phyloP scores from a whole-genome alignment of 306 rosid genomes.

The Prinsepia uniflora region DNA sequence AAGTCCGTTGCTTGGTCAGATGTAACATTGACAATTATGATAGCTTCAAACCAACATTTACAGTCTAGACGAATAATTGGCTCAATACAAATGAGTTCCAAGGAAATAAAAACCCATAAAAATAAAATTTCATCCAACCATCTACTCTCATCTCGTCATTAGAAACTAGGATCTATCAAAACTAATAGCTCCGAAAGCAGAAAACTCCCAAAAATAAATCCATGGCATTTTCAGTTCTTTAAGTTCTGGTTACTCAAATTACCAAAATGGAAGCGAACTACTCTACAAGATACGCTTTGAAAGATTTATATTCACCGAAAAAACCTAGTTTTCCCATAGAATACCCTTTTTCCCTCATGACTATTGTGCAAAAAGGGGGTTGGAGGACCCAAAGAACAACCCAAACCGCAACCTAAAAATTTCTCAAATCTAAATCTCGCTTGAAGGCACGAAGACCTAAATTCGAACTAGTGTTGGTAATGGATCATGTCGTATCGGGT shows the following conservation, averaged over 20 bases:
- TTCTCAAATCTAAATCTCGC: constrained; percentile 47
- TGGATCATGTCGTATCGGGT: no score
- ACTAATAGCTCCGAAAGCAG: no score
- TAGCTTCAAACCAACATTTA: neutral
- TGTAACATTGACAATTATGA: no score
- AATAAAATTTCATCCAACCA: no score
- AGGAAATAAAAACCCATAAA: neutral
- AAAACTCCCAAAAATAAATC: no score
- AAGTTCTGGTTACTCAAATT: neutral
- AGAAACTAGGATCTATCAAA: neutral
- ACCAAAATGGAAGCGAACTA: neutral
- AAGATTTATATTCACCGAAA: constrained; percentile 12
- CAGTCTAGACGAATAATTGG: neutral
- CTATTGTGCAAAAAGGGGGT: neutral
- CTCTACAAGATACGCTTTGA: neutral
- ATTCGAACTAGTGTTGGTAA: neutral
- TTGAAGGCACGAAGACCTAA: neutral
- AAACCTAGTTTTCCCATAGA: constrained; percentile 13
- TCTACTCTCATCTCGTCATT: neutral
- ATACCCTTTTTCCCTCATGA: constrained; percentile 5
- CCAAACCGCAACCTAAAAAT: neutral
- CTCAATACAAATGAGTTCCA: neutral
- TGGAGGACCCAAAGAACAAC: neutral
- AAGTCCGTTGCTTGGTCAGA: no score
- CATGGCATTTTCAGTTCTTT: no score